These are phyloP conservation scores for Peronospora belbahrii DNA, from an alignment of 352 stramenopile genomes.

Conservation along the genomic window DNA sequence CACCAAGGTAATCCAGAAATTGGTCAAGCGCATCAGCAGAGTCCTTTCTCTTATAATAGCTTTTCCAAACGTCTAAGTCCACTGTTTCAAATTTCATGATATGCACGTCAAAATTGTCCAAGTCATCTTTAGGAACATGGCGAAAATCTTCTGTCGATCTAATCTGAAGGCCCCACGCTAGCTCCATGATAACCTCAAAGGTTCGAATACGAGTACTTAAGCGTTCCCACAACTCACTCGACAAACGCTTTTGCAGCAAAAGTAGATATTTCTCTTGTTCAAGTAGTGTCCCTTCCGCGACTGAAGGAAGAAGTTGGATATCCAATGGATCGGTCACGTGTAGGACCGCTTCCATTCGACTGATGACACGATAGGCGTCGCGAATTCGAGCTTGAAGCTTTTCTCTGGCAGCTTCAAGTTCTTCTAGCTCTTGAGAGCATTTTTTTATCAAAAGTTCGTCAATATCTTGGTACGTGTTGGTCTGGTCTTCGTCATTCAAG, in stretches of 20 bases:
- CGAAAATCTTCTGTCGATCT: constrained; percentile 30
- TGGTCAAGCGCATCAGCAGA: constrained; percentile 8
- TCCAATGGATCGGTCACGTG: constrained; percentile 30
- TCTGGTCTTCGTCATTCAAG: constrained; percentile 40
- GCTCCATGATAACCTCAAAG: constrained; percentile 27
- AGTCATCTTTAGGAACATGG: constrained; percentile 29
- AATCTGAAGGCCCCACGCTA: constrained; percentile 38
- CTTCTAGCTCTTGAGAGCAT: constrained; percentile 54
- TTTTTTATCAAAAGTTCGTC: constrained; percentile 48
- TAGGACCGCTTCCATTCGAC: constrained; percentile 40
- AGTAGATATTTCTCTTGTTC: constrained; percentile 50
- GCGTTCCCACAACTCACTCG: constrained; percentile 37
- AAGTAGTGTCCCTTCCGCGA: constrained; percentile 37
- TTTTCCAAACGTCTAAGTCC: constrained; percentile 21
- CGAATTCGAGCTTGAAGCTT: constrained; percentile 43
- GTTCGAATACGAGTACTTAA: constrained; percentile 29
- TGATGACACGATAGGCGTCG: constrained; percentile 29
- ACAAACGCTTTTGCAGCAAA: constrained; percentile 20
- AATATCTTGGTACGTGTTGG: constrained; percentile 53
- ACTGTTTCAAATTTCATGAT: constrained; percentile 1
- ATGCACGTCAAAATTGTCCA: constrained; percentile 15
- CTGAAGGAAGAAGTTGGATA: constrained; percentile 24
- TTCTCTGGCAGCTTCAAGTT: constrained; percentile 36
- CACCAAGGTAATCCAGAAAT: constrained; percentile 14
- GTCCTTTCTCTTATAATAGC: constrained; percentile 20